These are phyloP conservation scores for Verticillium dahliae DNA, from an alignment of 2,329 filamentous ascomycete species.

Conservation along the genomic window DNA sequence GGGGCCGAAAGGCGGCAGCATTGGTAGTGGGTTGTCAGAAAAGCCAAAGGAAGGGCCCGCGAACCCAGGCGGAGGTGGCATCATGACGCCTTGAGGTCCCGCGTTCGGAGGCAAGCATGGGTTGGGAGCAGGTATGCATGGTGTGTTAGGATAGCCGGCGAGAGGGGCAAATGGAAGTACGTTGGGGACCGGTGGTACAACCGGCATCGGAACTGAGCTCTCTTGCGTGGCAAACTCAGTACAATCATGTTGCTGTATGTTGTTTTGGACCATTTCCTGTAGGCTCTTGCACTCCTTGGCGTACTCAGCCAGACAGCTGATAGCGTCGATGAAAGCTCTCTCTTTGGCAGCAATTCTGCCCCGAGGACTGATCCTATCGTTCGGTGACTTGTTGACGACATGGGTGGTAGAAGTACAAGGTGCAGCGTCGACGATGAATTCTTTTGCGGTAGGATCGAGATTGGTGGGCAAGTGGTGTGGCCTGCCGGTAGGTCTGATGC, in stretches of 20 bases:
- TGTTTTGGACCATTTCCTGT: constrained; percentile 5
- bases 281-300: background rate
- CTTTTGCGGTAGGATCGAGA: background rate
- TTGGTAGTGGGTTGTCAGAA: background rate
- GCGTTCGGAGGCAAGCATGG: background rate
- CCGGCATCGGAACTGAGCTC: background rate
- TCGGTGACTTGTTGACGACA: background rate
- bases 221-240: background rate
- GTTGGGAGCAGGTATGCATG: background rate
- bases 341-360: background rate
- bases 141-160: background rate
- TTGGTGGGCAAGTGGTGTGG: background rate
- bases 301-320: background rate
- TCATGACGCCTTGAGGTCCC: background rate
- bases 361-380: background rate
- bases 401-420: background rate
- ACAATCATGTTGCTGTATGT: constrained; percentile 3
- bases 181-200: background rate
- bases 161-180: background rate
- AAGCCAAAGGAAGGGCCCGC: background rate
- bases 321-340: background rate
- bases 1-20: background rate
- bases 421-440: background rate
- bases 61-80: background rate
- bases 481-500: background rate